Conservation (phyloP, 176 grass and related monocot species). For the Urochloa ruziziensis region DNA sequence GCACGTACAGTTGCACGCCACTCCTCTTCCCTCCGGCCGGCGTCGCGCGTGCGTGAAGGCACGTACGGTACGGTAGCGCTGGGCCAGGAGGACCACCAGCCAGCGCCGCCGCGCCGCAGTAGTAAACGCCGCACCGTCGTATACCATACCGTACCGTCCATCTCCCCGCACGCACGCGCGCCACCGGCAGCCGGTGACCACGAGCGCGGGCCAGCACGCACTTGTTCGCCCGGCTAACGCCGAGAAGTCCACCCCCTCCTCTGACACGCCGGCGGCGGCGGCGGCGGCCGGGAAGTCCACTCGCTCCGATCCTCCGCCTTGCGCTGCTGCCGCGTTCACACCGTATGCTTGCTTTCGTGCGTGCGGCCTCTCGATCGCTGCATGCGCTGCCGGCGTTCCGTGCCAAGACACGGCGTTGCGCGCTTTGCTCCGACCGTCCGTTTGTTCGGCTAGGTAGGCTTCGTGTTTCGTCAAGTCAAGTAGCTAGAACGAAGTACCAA, state of each 20-base stretch:
- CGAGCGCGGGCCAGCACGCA: too few relatives aligned
- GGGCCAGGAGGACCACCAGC: neutral
- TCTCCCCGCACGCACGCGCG: neutral
- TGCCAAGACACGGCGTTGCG: too few relatives aligned
- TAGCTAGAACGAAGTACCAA: too few relatives aligned
- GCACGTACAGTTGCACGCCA: too few relatives aligned
- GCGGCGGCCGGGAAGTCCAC: neutral
- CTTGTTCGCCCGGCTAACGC: too few relatives aligned
- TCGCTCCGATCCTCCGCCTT: neutral
- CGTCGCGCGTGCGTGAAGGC: neutral
- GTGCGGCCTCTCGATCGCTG: too few relatives aligned
- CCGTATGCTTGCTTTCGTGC: neutral
- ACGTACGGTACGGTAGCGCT: too few relatives aligned
- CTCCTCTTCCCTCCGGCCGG: neutral
- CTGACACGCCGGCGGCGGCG: neutral
- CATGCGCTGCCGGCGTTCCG: too few relatives aligned
- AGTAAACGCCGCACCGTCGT: too few relatives aligned
- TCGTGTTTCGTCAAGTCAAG: too few relatives aligned
- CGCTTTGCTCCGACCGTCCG: too few relatives aligned
- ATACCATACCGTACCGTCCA: neutral
- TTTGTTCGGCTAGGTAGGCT: too few relatives aligned
- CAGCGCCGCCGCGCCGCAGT: neutral
- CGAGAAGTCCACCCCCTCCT: constrained; percentile 1
- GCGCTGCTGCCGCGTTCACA: neutral
- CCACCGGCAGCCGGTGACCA: neutral